Percentiles rank a stretch among this genome's conserved stretches.
These are phyloP conservation scores for Baorangia bicolor DNA, from an alignment of 768 basidiomycete genomes.

Conservation along the genomic window DNA sequence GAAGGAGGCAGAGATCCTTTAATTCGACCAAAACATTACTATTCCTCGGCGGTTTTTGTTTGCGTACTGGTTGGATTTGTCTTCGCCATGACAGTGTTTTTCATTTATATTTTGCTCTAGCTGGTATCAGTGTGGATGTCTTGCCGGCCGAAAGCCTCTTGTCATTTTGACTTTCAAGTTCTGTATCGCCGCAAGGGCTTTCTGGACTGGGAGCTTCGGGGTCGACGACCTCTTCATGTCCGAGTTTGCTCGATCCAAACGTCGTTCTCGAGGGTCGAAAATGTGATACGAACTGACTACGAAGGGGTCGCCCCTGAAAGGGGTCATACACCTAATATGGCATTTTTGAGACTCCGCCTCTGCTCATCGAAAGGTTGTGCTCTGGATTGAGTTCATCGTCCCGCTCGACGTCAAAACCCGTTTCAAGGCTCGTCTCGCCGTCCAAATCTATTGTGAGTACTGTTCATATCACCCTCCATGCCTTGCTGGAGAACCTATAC, in stretches of 20 bases:
- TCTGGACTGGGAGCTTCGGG: neutral
- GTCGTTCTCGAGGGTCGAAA: neutral
- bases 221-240: neutral
- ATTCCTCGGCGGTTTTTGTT: neutral
- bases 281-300: neutral
- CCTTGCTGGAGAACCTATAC: conserved; percentile 4
- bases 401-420: conserved; percentile 39
- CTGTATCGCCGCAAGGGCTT: neutral
- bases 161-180: neutral
- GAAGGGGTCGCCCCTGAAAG: neutral
- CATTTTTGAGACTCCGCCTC: conserved; percentile 25
- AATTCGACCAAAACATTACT: neutral
- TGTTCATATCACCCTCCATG: neutral
- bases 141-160: neutral
- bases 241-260: neutral
- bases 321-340: conserved; percentile 16
- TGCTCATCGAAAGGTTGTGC: conserved; percentile 2
- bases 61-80: neutral
- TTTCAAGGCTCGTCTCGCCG: conserved; percentile 27
- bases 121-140: neutral
- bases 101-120: neutral
- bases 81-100: neutral
- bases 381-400: conserved; percentile 26
- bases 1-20: conserved; percentile 7
- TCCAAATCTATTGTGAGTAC: conserved; percentile 24